Conservation (phyloP, 257 asterid species). For the Capsicum rhomboideum region DNA sequence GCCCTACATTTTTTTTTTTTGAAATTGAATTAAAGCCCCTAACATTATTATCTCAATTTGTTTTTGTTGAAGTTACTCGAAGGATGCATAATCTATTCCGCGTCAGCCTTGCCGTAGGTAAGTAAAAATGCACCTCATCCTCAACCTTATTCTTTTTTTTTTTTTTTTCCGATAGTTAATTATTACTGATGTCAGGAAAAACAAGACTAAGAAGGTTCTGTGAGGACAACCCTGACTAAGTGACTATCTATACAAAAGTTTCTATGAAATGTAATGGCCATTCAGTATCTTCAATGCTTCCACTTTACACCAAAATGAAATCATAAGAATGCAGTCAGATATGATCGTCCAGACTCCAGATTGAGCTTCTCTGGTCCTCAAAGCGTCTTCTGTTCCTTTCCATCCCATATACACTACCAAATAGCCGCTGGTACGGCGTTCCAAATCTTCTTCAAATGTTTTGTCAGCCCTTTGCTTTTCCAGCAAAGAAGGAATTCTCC, state of each 20-base stretch:
- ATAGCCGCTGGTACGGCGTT: background rate
- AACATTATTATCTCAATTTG: background rate
- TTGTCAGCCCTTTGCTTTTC: background rate
- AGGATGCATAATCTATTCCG: conserved; percentile 25
- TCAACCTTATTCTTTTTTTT: background rate
- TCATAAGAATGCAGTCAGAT: background rate
- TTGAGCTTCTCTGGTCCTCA: background rate
- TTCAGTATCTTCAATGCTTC: background rate
- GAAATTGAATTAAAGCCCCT: background rate
- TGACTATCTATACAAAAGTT: background rate
- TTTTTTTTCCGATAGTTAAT: background rate
- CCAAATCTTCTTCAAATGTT: background rate
- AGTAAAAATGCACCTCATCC: background rate
- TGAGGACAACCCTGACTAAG: background rate
- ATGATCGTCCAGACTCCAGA: background rate
- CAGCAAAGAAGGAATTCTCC: background rate
- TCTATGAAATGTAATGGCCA: background rate
- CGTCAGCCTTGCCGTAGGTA: conserved; percentile 27
- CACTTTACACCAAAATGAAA: background rate
- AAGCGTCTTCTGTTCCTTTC: background rate
- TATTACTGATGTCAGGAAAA: background rate
- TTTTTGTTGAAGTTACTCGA: conserved; percentile 40
- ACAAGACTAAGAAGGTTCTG: background rate
- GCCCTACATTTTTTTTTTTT: no score
- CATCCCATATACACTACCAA: background rate